Evolutionary conservation across 345 rosid species (phyloP), one percentile per base, ranked within the genome.

Genomic region (Lepidium africanum): DNA sequence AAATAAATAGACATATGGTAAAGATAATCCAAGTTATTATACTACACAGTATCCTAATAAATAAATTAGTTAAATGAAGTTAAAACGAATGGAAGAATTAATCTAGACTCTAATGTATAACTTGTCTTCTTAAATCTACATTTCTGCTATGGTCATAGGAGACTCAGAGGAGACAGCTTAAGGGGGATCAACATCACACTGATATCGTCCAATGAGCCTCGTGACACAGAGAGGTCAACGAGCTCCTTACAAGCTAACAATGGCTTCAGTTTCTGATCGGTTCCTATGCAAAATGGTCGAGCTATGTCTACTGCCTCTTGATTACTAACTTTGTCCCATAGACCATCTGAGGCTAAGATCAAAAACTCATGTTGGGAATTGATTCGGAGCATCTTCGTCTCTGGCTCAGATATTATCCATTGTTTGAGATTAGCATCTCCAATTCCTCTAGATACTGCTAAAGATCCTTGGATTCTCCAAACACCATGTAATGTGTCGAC

Each of bases 311-410:
- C 85, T 41, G 96, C 92, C 73, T 89, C 98, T 74, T 92, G 95
- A 60, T 87, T 85, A 5, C 80, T 76, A 48, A 91, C 90, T 81
- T 86, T 92, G 46, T 92, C 92, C 98, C 98, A 92, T 16, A 92
- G 76, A n/a, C 96, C 96, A 48, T 89, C 96, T 0, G 96, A 87
- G 5, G 98, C 98, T 58, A 92, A 75, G 77, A 92, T 81, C 72
- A 89, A 69, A 84, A 92, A 92, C 75, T 92, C 98, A 49, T 84
- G 84, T 2, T 84, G 80, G 3, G 75, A 72, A 27, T 75, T 48
- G 23, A 92, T 72, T 30, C 30, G 60, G 4, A 85, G 2, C 10
- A 76, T 57, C 71, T 74, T 81, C 12, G 92, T 85, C 65, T 89
- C 98, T 2, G 96, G 96, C 51, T 86, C 92, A 3, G 96, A 83